These are phyloP conservation scores for Xanthoparmelia taractica DNA, from an alignment of 495 filamentous ascomycete species.

Conservation along the genomic window DNA sequence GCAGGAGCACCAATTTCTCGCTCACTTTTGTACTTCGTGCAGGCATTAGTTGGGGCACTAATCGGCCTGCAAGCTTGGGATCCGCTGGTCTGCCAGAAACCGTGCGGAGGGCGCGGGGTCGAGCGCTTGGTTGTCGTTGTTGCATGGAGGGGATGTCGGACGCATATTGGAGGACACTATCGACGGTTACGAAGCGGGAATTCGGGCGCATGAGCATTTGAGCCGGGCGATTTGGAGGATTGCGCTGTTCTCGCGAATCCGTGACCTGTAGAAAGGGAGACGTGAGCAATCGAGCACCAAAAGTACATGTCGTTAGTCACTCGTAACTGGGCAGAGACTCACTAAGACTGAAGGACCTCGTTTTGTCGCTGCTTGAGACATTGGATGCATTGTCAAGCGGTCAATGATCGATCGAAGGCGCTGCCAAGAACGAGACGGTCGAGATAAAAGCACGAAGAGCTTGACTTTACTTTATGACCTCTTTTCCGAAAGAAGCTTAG, in stretches of 20 bases:
- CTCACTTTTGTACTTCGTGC: constrained; percentile 84
- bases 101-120: constrained; percentile 45
- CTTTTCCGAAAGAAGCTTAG: not conserved
- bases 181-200: constrained; percentile 86
- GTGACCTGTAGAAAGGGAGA: constrained; percentile 42
- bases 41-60: constrained; percentile 68
- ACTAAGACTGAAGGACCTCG: constrained; percentile 51
- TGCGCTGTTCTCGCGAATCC: constrained; percentile 49
- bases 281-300: not conserved
- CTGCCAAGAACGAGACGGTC: not conserved
- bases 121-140: constrained; percentile 60
- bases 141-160: constrained; percentile 95
- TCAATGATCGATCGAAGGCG: not conserved
- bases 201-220: constrained; percentile 37
- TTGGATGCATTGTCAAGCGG: constrained; percentile 12
- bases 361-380: constrained; percentile 29
- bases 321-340: constrained; percentile 22
- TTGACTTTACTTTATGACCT: not conserved
- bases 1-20: constrained; percentile 91
- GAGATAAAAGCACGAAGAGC: not conserved
- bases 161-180: constrained; percentile 88
- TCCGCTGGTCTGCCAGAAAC: constrained; percentile 34
- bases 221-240: constrained; percentile 33
- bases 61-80: constrained; percentile 37
- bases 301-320: constrained; percentile 11